Evolutionary conservation across 1,284 basidiomycete genomes (phyloP), one percentile per base, ranked within the genome.

Genomic region (Irpex sp.): DNA sequence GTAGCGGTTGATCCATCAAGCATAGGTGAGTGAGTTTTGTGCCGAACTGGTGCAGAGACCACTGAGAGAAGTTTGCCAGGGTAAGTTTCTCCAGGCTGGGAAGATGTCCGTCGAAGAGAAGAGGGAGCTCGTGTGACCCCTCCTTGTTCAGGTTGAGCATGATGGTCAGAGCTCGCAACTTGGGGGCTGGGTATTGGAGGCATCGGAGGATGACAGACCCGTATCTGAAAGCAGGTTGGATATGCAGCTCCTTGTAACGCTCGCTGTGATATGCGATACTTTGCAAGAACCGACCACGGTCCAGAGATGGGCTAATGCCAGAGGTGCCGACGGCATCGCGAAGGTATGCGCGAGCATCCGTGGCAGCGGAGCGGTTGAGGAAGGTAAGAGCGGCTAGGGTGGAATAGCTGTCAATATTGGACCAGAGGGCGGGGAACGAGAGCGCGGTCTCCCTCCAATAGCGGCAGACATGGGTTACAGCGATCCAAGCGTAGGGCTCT

Each of bases 361-460:
- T 60, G 4, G 59, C 60, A 6, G 60, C 56, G 2, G 67, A 26
- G 60, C 69, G 46, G 57, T 57, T 59, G 60, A 72, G 62, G 64
- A 67, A 58, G 47, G 61, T 59, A 49, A 58, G 64, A n/a, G 60
- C 66, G 51, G 63, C 65, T 53, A 35, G 58, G 33, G 63, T 68
- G 26, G 59, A 60, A 60, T 54, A 65, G 56, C 61, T 67, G 65
- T 72, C 68, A 36, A 72, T 65, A 35, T 63, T 66, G 7, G 67
- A 64, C 71, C 71, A 72, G 5, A 72, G 64, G 4, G 64, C 47
- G 5, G 70, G 69, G 62, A 70, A 71, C 7, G 61, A 61, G 55
- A 72, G 62, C 11, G 71, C 71, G 2, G 66, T 66, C 51, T 65
- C 64, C 21, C 71, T 68, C 71, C 71, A 72, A 58, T 69, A 65